These are phyloP conservation scores for Calonectria fujianensis DNA, from an alignment of 2,329 filamentous ascomycete species.

Conservation along the genomic window DNA sequence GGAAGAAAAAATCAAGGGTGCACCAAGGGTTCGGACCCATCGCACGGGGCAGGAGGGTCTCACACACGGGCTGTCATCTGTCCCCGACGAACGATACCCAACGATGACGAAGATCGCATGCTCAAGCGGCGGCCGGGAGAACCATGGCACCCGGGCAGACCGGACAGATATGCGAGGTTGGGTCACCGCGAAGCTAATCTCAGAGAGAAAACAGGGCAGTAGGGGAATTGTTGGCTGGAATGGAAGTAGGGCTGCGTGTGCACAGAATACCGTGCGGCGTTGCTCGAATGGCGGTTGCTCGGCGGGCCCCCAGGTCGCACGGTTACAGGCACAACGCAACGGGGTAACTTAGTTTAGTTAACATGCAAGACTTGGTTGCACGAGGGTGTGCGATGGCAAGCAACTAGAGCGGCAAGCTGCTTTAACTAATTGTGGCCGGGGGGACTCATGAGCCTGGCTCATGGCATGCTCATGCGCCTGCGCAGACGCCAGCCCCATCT, in stretches of 20 bases:
- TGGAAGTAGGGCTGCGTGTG: slow-evolving; percentile 9
- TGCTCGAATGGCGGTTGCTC: slow-evolving; percentile 2
- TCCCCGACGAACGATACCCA: slow-evolving; percentile 23
- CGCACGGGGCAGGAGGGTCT: slow-evolving; percentile 16
- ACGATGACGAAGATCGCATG: slow-evolving; percentile 31
- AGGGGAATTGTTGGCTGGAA: slow-evolving; percentile 14
- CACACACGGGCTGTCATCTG: slow-evolving; percentile 29
- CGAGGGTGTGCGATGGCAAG: not conserved
- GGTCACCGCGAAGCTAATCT: not conserved
- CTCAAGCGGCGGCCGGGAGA: slow-evolving; percentile 2
- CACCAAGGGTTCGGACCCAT: not conserved
- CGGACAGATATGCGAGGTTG: slow-evolving; percentile 8
- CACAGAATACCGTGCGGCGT: slow-evolving; percentile 14
- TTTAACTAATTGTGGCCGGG: slow-evolving; percentile 3
- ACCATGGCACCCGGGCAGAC: slow-evolving; percentile 12
- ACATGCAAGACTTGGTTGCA: slow-evolving; percentile 7
- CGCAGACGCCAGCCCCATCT: slow-evolving; percentile 28
- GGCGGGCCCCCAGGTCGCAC: slow-evolving; percentile 16
- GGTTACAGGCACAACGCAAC: slow-evolving; percentile 16
- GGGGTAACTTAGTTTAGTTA: not conserved
- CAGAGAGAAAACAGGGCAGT: slow-evolving; percentile 6
- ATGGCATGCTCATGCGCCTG: slow-evolving; percentile 29
- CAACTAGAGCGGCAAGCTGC: not conserved
- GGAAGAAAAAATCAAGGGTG: not conserved
- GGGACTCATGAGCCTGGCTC: slow-evolving; percentile 31